These are phyloP conservation scores for Chara braunii DNA, from an alignment of 139 green algal species.

Conservation along the genomic window DNA sequence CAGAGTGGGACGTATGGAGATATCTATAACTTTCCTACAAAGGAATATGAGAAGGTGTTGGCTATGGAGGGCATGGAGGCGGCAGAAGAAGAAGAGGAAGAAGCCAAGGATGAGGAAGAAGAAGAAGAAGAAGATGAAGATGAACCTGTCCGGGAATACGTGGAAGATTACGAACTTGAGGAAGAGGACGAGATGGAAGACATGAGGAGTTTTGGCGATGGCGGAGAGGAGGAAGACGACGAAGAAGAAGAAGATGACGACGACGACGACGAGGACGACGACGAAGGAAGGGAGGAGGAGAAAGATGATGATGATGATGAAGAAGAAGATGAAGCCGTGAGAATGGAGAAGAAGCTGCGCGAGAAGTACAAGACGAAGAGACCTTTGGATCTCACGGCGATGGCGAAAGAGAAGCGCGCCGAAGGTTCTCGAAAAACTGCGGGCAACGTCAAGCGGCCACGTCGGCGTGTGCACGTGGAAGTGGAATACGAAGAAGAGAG, in stretches of 20 bases:
- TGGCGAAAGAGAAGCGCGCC: slow-evolving; percentile 12
- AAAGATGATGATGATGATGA: no score
- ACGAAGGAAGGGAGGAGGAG: neutral
- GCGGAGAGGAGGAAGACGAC: slow-evolving; percentile 10
- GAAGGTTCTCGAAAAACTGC: neutral
- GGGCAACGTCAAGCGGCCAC: neutral
- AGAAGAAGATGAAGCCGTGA: no score
- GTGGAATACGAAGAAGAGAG: slow-evolving; percentile 31
- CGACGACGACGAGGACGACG: neutral
- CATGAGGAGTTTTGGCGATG: neutral
- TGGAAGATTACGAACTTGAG: slow-evolving; percentile 56
- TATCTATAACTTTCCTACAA: slow-evolving; percentile 97
- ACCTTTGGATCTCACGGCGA: no score
- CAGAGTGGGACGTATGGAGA: slow-evolving; percentile 93
- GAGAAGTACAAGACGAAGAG: no score
- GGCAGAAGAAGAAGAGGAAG: slow-evolving; percentile 52
- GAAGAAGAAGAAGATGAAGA: slow-evolving; percentile 42
- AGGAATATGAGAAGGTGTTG: slow-evolving; percentile 74
- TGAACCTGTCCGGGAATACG: slow-evolving; percentile 62
- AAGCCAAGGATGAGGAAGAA: slow-evolving; percentile 55
- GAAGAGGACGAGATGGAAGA: slow-evolving; percentile 39
- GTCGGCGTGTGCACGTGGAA: slow-evolving; percentile 2
- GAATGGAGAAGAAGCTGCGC: no score
- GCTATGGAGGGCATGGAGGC: slow-evolving; percentile 46
- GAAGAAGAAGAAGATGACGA: slow-evolving; percentile 6